A percentile compares a stretch with the other conserved stretches of the same genome.
Conservation (phyloP, 768 basidiomycete genomes). For the Hypsizygus marmoreus region DNA sequence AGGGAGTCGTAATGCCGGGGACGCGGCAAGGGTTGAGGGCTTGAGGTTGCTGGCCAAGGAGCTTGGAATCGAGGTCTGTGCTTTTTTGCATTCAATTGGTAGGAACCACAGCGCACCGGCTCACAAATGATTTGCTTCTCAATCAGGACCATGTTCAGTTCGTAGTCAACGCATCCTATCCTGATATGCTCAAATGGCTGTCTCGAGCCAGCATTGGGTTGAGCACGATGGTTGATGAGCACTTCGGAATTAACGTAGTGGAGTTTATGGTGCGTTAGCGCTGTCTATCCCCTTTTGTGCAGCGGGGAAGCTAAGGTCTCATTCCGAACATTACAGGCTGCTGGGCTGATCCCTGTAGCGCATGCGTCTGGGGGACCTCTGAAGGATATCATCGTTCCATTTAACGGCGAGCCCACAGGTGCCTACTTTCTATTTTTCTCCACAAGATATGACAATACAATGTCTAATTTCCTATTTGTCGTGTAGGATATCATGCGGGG, state of each 20-base stretch:
- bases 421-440: conserved; percentile 1
- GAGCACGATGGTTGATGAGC: conserved; percentile 98
- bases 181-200: conserved; percentile 69
- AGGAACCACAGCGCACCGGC: not conserved
- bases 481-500: conserved; percentile 76
- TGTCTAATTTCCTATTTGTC: not conserved
- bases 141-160: conserved; percentile 71
- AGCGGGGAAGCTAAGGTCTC: not conserved
- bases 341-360: conserved; percentile 88
- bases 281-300: not conserved
- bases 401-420: conserved; percentile 71
- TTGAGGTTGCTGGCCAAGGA: conserved; percentile 61
- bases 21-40: conserved; percentile 65
- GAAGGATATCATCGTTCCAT: conserved; percentile 87
- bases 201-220: conserved; percentile 79
- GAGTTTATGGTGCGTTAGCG: conserved; percentile 83
- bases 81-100: not conserved
- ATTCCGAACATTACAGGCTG: conserved; percentile 57
- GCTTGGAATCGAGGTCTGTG: conserved; percentile 63
- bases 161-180: conserved; percentile 80
- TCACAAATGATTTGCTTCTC: not conserved
- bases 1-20: conserved; percentile 78
- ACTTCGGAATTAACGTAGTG: conserved; percentile 97
- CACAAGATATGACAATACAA: not conserved
- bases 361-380: conserved; percentile 94